Evolutionary conservation across 2,329 filamentous ascomycete genomes (phyloP).

Genomic region (Pseudocercospora cruenta): DNA sequence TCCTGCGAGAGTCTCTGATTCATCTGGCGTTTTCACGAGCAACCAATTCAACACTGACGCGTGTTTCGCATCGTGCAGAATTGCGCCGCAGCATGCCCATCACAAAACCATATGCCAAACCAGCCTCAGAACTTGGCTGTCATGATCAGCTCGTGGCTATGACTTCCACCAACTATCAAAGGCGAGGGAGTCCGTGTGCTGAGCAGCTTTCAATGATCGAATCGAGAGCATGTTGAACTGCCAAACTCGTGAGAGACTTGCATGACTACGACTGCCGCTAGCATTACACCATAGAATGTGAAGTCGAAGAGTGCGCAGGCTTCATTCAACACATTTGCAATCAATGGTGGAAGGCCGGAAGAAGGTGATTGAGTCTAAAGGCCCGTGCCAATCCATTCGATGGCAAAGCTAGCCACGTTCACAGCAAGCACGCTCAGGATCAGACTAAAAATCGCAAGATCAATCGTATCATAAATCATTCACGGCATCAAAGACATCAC

Average conservation of each 20-base stretch:
- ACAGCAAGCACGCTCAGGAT: neutral
- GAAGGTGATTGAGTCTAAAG: neutral
- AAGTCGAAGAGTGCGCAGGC: neutral
- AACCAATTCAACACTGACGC: neutral
- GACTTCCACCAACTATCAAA: neutral
- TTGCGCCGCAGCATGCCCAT: neutral
- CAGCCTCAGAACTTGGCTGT: neutral
- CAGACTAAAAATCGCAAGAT: neutral
- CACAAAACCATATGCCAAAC: neutral
- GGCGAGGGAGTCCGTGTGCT: neutral
- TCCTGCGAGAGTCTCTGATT: neutral
- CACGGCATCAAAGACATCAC: neutral
- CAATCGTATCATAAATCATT: neutral
- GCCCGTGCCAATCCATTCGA: neutral
- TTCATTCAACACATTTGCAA: neutral
- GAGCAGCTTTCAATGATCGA: neutral
- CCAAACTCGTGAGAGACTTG: neutral
- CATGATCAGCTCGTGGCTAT: neutral
- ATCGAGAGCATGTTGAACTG: neutral
- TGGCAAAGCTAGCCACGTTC: neutral
- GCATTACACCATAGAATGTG: neutral
- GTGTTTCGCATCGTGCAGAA: neutral
- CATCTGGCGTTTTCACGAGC: neutral
- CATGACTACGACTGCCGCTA: neutral
- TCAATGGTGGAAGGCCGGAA: neutral